Base-by-base conservation (phyloP, 140 eudicot genomes). In the Senecio squalidus region DNA sequence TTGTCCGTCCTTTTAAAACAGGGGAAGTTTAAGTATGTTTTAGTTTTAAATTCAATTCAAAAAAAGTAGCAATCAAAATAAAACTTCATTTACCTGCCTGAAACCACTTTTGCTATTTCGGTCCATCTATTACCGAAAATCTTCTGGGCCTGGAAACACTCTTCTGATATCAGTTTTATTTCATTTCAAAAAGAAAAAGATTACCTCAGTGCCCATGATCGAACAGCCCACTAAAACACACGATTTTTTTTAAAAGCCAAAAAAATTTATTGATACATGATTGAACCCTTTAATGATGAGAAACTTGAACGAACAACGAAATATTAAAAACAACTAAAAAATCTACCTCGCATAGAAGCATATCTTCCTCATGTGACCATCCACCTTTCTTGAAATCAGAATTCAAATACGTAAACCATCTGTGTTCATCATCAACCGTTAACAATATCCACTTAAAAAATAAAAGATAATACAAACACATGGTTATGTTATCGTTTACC, bases 381-480 rank as follows among this genome's bases (percentile, higher is more conserved):
- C 99, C 99, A 22, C 99, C 96, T 73, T 88, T 93, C 70, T 88
- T 93, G 78, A 93, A 93, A 84, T 88, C 96, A 57, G 99, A 85
- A 76, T 93, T 93, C 79, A 93, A 82, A 72, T 93, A 93, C 29
- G 99, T 87, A 80, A 72, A 93, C 99, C 99, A 93, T 77, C 99
- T 93, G 87, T 21, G 45, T 54, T 23, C 20, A 30, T 3, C 41
- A 60, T 21, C 14, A 33, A 50, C 31, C 54, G 27, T 67, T 26
- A 49, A 50, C 3, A 29, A 54, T 28, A 30, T n/a, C 22, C 48
- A 27, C 38, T 50, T 47, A 26, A 44, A 4, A 15, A 45, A 24
- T 18, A 1, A 2, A 58, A 20, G 6, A 27, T 34, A 45, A 5
- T 45, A 13, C 6, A 50, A 15, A 44, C n/a, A 13, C 36, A n/a